A percentile compares a stretch with the other conserved stretches of the same genome.
These are phyloP conservation scores for Lasiosphaeriaceae sp. DNA, from an alignment of 495 filamentous ascomycete species.

Conservation along the genomic window DNA sequence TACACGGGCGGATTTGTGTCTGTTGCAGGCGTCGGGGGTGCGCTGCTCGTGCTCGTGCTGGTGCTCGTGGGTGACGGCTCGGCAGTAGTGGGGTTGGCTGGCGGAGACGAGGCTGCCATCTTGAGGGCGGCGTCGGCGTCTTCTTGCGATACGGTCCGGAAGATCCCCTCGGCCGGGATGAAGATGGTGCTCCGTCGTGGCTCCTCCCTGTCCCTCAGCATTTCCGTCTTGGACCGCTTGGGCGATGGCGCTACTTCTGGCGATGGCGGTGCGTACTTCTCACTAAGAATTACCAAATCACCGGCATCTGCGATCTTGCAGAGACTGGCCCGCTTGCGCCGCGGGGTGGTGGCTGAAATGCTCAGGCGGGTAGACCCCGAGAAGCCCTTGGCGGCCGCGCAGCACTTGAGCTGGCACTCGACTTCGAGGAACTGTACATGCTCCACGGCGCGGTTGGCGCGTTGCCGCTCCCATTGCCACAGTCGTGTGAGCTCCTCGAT, in stretches of 20 bases:
- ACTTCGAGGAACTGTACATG: slow-evolving; percentile 76
- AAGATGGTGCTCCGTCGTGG: slow-evolving; percentile 41
- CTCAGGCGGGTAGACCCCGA: slow-evolving; percentile 18
- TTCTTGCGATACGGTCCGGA: slow-evolving; percentile 47
- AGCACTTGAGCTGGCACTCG: slow-evolving; percentile 73
- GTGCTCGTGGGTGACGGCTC: not conserved
- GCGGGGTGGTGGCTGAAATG: slow-evolving; percentile 12
- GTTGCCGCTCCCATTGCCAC: slow-evolving; percentile 60
- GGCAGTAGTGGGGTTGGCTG: not conserved
- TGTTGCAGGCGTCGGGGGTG: slow-evolving; percentile 24
- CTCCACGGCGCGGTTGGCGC: slow-evolving; percentile 64
- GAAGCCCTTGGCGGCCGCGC: slow-evolving; percentile 48
- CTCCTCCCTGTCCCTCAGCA: slow-evolving; percentile 19
- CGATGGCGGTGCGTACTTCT: slow-evolving; percentile 15
- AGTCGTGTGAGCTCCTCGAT: slow-evolving; percentile 59
- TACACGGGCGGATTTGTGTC: slow-evolving; percentile 15
- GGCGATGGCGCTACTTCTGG: slow-evolving; percentile 11
- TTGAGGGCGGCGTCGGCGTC: slow-evolving; percentile 26
- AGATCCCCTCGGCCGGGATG: slow-evolving; percentile 47
- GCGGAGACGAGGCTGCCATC: not conserved
- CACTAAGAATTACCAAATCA: slow-evolving; percentile 40
- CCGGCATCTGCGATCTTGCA: slow-evolving; percentile 37
- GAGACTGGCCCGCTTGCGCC: slow-evolving; percentile 27
- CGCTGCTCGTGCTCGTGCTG: too few relatives aligned
- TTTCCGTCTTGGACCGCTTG: slow-evolving; percentile 28